These are phyloP conservation scores for Tillandsia leiboldiana DNA, from an alignment of 176 grass and related monocot genomes.

Conservation along the genomic window DNA sequence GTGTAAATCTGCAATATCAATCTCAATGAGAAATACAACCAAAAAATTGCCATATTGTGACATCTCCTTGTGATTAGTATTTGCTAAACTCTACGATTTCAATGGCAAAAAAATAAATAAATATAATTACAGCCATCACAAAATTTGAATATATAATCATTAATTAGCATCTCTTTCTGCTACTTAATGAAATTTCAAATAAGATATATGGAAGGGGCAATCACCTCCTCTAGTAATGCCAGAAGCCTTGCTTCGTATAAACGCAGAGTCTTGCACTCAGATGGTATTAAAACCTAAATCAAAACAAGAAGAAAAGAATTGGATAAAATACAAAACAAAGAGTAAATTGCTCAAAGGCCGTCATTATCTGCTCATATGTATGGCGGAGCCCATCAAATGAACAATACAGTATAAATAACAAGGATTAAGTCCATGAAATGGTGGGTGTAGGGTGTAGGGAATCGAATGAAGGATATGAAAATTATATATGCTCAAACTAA, in stretches of 20 bases:
- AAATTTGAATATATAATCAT: background rate
- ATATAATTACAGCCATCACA: background rate
- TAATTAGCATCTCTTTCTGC: background rate
- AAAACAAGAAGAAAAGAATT: conserved; percentile 18
- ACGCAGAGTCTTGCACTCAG: conserved; percentile 84
- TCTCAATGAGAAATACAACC: too few relatives aligned
- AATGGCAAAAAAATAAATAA: too few relatives aligned
- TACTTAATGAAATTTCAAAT: background rate
- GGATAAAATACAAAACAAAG: background rate
- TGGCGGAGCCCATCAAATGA: too few relatives aligned
- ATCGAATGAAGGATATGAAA: too few relatives aligned
- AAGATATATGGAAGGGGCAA: background rate
- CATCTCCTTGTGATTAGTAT: too few relatives aligned
- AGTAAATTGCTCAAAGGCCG: background rate
- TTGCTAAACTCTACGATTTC: too few relatives aligned
- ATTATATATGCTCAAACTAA: too few relatives aligned
- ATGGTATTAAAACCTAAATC: conserved; percentile 74
- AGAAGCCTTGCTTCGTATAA: conserved; percentile 95
- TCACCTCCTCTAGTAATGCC: conserved; percentile 86
- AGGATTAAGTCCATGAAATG: too few relatives aligned
- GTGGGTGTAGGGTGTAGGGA: too few relatives aligned
- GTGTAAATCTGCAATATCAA: too few relatives aligned
- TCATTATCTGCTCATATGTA: background rate
- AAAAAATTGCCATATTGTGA: too few relatives aligned
- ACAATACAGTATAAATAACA: too few relatives aligned